Base-by-base conservation (phyloP, 768 basidiomycete species). In the Leccinum sublutescens region DNA sequence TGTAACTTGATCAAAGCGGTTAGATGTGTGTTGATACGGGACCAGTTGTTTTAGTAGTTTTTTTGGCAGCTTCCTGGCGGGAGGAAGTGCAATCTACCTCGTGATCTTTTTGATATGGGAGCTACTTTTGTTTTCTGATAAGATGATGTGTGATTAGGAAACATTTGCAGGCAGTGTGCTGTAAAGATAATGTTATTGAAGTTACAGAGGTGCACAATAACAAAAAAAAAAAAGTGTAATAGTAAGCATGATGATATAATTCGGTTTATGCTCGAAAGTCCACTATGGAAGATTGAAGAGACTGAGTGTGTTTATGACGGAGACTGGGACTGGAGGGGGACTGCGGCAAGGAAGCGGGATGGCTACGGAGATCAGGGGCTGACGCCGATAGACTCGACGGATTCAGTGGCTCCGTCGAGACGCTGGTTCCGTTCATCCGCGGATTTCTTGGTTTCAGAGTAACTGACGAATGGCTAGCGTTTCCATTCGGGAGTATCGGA, bases 201-300 rank as follows among this genome's bases (percentile, higher is more conserved):
- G 62, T 68, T 74, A 73, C 64, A 68, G 47, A 34, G 27, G 38
- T 59, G 56, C n/a, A 21, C 36, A 62, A 66, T 72, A 72, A 63
- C 56, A 58, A 63, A 33, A 60, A 36, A 23, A 43, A 14, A 29
- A 29, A 19, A 43, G n/a, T 53, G 65, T 43, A 58, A 59, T 67
- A 56, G 36, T 56, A 51, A 54, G 57, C 50, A 45, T 59, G 57
- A 51, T 52, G 61, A 67, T 65, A 65, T 63, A 61, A 55, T 52
- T 59, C 21, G 17, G 43, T 53, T 67, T 56, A 78, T 64, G 71
- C 68, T 53, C 60, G 68, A 36, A 69, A 58, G 59, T 67, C 68
- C 45, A 68, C 63, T 36, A 55, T 43, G 31, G 68, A 45, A 2
- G 64, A 54, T 25, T 61, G 60, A 36, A 57, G 49, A 23, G 57